phyloP scores from a whole-genome alignment of 2,329 filamentous ascomycete species.

The Penicillium frequentans region DNA sequence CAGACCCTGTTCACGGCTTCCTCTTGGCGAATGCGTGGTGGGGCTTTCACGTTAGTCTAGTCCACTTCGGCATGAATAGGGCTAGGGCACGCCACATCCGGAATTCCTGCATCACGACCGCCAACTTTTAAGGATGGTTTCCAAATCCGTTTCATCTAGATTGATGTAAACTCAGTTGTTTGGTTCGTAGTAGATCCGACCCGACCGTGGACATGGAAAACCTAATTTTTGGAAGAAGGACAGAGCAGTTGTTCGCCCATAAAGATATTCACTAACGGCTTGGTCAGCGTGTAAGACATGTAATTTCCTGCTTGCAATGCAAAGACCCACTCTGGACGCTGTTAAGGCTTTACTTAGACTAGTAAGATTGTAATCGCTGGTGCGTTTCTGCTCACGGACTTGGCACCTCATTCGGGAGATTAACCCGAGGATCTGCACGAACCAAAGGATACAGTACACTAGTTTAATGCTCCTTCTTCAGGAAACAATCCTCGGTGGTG shows the following conservation, averaged over 20 bases:
- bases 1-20: neutral
- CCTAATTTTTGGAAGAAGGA: neutral
- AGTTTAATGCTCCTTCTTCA: neutral
- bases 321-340: neutral
- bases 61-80: neutral
- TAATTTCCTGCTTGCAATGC: too few relatives aligned
- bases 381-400: neutral
- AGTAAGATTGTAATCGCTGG: neutral
- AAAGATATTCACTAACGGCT: neutral
- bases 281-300: too few relatives aligned
- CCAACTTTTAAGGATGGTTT: neutral
- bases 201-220: neutral
- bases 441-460: neutral
- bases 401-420: neutral
- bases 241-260: neutral
- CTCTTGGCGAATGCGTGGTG: neutral
- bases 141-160: neutral
- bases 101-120: too few relatives aligned
- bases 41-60: neutral
- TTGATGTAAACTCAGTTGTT: neutral
- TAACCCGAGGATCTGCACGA: neutral
- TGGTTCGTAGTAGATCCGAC: neutral
- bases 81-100: slow-evolving; percentile 2
- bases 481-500: neutral
- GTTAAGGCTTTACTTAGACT: neutral